Evolutionary conservation across 2,329 filamentous ascomycete genomes (phyloP).

Genomic region (Neofusicoccum kwambonambiense): DNA sequence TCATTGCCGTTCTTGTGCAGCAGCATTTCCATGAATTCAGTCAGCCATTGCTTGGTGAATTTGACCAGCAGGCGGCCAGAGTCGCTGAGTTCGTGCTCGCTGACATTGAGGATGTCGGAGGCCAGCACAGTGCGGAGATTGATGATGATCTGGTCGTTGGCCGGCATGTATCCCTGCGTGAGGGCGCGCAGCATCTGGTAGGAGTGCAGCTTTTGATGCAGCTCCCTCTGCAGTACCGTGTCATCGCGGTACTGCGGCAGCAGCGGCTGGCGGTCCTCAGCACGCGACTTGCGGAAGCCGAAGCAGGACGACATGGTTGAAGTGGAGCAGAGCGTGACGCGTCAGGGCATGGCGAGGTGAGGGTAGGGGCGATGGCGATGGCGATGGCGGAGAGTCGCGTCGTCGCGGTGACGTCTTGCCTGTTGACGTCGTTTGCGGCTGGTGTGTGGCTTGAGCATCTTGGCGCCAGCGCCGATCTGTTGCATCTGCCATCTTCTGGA

Average conservation of each 20-base stretch:
- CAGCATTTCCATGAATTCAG: constrained; percentile 77
- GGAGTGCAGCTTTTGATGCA: constrained; percentile 87
- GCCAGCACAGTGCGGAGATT: constrained; percentile 78
- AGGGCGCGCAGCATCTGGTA: constrained; percentile 89
- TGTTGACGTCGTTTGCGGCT: constrained; percentile 6
- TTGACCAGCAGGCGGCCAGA: constrained; percentile 73
- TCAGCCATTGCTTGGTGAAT: constrained; percentile 70
- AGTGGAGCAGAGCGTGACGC: background rate
- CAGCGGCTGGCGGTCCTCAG: constrained; percentile 71
- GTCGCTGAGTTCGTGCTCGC: constrained; percentile 71
- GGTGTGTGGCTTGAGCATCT: background rate
- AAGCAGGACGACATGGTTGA: constrained; percentile 63
- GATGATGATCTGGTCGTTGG: constrained; percentile 77
- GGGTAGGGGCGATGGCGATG: background rate
- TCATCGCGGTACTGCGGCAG: constrained; percentile 82
- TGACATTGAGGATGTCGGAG: constrained; percentile 74
- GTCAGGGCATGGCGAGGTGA: background rate
- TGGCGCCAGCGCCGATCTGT: background rate
- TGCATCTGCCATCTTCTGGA: background rate
- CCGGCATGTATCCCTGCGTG: constrained; percentile 84
- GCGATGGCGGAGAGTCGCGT: background rate
- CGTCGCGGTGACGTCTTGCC: background rate
- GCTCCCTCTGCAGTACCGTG: constrained; percentile 70
- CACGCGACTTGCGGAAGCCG: constrained; percentile 54
- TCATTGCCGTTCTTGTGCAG: constrained; percentile 79